Percentiles rank a stretch among this genome's conserved stretches.
These are phyloP conservation scores for Penicillium paneum DNA, from an alignment of 2,329 filamentous ascomycete genomes.

Conservation along the genomic window DNA sequence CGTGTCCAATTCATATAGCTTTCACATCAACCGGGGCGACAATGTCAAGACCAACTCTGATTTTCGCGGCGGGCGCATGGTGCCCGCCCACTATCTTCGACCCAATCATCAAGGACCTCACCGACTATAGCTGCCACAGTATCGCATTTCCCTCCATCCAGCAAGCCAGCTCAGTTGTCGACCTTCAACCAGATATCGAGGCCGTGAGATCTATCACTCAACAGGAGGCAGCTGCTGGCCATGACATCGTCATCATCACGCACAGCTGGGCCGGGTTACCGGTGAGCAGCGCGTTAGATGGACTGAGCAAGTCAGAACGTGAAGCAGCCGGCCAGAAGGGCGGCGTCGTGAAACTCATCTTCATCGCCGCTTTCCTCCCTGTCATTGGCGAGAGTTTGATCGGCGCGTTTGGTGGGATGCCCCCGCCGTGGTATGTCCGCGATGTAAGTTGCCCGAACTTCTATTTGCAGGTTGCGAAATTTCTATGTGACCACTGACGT, in stretches of 20 bases:
- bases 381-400: slow-evolving; percentile 31
- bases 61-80: slow-evolving; percentile 34
- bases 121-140: slow-evolving; percentile 22
- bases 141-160: slow-evolving; percentile 31
- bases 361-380: slow-evolving; percentile 36
- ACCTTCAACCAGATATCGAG: slow-evolving; percentile 30
- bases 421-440: slow-evolving; percentile 29
- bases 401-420: slow-evolving; percentile 27
- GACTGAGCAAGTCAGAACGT: slow-evolving; percentile 30
- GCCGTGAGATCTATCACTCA: slow-evolving; percentile 33
- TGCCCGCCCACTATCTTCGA: slow-evolving; percentile 31
- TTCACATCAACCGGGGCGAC: background rate
- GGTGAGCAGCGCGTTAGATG: slow-evolving; percentile 34
- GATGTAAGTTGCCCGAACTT: slow-evolving; percentile 25
- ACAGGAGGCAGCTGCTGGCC: slow-evolving; percentile 28
- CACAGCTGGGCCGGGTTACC: slow-evolving; percentile 41
- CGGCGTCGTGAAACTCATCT: slow-evolving; percentile 35
- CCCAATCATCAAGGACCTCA: slow-evolving; percentile 23
- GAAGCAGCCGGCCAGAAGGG: slow-evolving; percentile 27
- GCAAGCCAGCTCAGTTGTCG: slow-evolving; percentile 19
- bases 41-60: slow-evolving; percentile 28
- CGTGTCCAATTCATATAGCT: background rate
- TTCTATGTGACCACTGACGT: background rate
- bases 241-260: slow-evolving; percentile 30
- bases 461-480: background rate